These are phyloP conservation scores for Quercus tomentella DNA, from an alignment of 331 rosid genomes.

Conservation along the genomic window DNA sequence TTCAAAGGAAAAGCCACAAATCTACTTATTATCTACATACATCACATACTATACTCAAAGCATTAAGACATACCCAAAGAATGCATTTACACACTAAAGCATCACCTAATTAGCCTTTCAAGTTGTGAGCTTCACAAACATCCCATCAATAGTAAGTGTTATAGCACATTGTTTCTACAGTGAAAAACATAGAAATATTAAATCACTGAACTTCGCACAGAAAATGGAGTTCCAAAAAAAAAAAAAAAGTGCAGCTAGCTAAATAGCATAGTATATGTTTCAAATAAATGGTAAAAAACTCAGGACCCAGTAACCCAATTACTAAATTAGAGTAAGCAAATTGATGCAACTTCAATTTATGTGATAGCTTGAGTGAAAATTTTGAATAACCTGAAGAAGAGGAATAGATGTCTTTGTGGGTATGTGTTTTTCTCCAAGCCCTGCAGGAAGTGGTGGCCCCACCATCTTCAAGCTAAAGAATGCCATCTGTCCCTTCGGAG, in stretches of 20 bases:
- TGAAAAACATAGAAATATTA: background rate
- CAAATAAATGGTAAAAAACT: background rate
- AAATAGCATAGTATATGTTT: background rate
- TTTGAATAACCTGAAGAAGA: slow-evolving; percentile 16
- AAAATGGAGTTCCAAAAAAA: background rate
- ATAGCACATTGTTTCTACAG: background rate
- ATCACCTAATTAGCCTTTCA: background rate
- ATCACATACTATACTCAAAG: background rate
- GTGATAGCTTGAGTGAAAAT: background rate
- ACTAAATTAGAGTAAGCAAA: background rate
- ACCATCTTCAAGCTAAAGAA: slow-evolving; percentile 4
- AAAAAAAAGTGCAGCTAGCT: background rate
- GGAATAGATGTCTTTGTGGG: slow-evolving; percentile 5
- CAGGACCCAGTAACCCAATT: background rate
- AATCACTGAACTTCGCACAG: background rate
- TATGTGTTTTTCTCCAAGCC: background rate
- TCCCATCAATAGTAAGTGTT: background rate
- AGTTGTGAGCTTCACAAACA: background rate
- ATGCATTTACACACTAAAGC: background rate
- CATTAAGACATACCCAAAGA: background rate
- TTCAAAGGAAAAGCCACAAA: background rate
- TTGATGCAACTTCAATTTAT: background rate
- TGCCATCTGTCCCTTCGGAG: slow-evolving; percentile 15
- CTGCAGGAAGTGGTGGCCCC: slow-evolving; percentile 6
- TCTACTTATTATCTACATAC: background rate